phyloP scores from a whole-genome alignment of 306 rosid species.

The Vigna mungo region DNA sequence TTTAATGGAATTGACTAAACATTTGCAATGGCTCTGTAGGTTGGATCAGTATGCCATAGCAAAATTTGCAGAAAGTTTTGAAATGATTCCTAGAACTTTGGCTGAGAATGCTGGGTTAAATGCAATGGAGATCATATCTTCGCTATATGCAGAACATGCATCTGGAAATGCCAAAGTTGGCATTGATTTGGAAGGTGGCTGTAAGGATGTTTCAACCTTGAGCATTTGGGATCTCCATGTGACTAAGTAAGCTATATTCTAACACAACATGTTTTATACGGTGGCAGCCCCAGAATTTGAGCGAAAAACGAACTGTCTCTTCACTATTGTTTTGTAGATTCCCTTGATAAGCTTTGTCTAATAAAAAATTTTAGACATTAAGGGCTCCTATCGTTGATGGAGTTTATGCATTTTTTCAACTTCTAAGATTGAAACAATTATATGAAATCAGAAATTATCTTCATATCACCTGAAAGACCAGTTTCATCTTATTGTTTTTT shows the following conservation, averaged over 20 bases:
- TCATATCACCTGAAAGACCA: neutral
- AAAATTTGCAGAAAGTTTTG: slow-evolving; percentile 96
- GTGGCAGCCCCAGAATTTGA: neutral
- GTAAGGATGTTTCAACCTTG: slow-evolving; percentile 73
- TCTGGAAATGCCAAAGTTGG: slow-evolving; percentile 92
- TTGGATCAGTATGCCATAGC: slow-evolving; percentile 99
- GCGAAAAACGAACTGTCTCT: neutral
- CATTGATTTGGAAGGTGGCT: slow-evolving; percentile 83
- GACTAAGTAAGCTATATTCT: slow-evolving; percentile 69
- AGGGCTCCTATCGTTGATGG: slow-evolving; percentile 4
- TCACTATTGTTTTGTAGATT: slow-evolving; percentile 8
- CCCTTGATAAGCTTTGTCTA: neutral
- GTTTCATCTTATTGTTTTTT: slow-evolving; percentile 32
- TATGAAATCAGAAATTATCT: neutral
- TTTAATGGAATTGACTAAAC: neutral
- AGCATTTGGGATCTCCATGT: slow-evolving; percentile 87
- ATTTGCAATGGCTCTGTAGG: slow-evolving; percentile 59
- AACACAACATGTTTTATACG: slow-evolving; percentile 3
- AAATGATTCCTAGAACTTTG: slow-evolving; percentile 89
- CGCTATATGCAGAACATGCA: slow-evolving; percentile 96
- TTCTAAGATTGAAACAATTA: neutral
- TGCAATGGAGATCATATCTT: slow-evolving; percentile 96
- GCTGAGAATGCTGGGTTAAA: slow-evolving; percentile 97
- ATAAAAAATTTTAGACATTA: neutral
- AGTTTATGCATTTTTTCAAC: slow-evolving; percentile 9